Evolutionary conservation across 331 rosid species (phyloP).

Genomic region (Prunus yedoensis): DNA sequence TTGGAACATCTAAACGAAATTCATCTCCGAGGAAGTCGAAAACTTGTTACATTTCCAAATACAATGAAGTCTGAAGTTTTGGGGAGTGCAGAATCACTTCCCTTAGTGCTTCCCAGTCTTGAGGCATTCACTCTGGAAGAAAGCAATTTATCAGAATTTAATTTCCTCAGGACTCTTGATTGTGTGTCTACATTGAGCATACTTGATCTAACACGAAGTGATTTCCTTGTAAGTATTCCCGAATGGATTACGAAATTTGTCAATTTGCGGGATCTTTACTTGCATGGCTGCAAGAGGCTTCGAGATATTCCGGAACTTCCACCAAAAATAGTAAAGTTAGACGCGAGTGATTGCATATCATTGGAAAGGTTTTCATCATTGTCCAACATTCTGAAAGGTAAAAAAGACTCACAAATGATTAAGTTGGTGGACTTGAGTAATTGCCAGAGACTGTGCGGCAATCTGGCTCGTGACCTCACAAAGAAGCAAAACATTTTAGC

Average conservation of each 20-base stretch:
- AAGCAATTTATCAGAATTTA: background rate
- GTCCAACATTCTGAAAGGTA: too few relatives aligned
- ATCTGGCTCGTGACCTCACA: background rate
- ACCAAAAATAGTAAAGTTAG: background rate
- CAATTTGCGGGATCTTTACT: background rate
- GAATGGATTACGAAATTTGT: too few relatives aligned
- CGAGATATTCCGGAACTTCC: conserved; percentile 10
- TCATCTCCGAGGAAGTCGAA: background rate
- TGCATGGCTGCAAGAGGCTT: background rate
- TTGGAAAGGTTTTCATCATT: background rate
- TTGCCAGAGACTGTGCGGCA: background rate
- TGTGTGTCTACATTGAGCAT: background rate
- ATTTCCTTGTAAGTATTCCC: background rate
- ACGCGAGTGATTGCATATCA: background rate
- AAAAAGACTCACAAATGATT: too few relatives aligned
- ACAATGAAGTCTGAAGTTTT: background rate
- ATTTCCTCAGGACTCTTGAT: background rate
- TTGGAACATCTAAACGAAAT: background rate
- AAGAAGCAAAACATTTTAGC: background rate
- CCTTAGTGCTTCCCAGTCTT: too few relatives aligned
- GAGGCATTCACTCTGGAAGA: too few relatives aligned
- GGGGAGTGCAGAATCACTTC: background rate
- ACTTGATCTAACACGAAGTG: background rate
- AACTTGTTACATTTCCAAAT: background rate
- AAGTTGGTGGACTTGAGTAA: background rate